These are phyloP conservation scores for Sisymbrium irio DNA, from an alignment of 345 rosid genomes.

Conservation along the genomic window DNA sequence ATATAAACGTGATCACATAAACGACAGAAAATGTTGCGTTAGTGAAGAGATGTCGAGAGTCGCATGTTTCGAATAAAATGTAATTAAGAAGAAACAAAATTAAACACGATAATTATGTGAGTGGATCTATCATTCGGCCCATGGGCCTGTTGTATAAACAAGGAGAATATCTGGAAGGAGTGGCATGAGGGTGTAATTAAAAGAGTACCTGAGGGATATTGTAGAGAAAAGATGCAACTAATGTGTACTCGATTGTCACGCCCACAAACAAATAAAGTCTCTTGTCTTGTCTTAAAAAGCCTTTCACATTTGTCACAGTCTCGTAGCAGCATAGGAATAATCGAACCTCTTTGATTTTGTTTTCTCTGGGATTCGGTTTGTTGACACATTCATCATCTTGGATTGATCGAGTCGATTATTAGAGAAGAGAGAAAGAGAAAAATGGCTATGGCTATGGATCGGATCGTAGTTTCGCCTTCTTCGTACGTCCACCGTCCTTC, in stretches of 20 bases:
- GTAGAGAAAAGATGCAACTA: too few species aligned
- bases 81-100: background rate
- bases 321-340: constrained; percentile 25
- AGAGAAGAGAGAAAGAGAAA: background rate
- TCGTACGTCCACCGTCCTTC: constrained; percentile 30
- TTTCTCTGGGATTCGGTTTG: background rate
- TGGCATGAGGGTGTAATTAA: constrained; percentile 17
- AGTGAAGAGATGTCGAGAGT: background rate
- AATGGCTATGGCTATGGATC: constrained; percentile 49
- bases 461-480: constrained; percentile 26
- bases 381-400: background rate
- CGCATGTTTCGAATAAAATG: background rate
- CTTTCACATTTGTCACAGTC: background rate
- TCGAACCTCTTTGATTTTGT: background rate
- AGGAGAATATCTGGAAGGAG: background rate
- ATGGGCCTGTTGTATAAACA: constrained; percentile 4
- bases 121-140: background rate
- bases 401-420: background rate
- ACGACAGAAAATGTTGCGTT: background rate
- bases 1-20: too few species aligned
- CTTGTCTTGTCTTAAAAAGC: too few species aligned
- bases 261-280: too few species aligned
- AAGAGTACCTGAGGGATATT: background rate
- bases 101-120: too few species aligned
- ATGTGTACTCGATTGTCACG: too few species aligned